Evolutionary conservation across 2,329 filamentous ascomycete species (phyloP), one percentile per base, ranked within the genome.

Genomic region (Aspergillus viridinutans): DNA sequence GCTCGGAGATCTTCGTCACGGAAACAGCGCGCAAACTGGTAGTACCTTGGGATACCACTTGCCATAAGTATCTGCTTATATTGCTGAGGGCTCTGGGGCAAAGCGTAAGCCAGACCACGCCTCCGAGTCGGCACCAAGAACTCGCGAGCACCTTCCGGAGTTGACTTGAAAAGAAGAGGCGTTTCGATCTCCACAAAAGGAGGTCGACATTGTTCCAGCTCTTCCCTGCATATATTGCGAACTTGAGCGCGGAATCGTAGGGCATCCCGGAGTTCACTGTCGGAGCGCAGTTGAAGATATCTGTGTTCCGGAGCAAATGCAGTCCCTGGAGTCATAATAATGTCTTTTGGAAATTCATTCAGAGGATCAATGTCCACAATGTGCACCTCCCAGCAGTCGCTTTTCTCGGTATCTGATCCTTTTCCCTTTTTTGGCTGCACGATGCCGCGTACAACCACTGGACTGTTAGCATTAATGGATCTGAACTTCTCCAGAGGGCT

Each of bases 1-100:
- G 93, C 90, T 21, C 94, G 84, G 38, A 94, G 80, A 72, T 97
- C 95, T 70, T 99, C 94, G 68, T 99, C 95, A 14, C 94, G 87
- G 74, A 97, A 99, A 70, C 94, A 99, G 61, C 86, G 88, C 1
- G 94, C 95, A 76, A 97, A 91, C 67, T 99, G 94, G 73, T 88
- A 95, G 72, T 99, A 99, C 43, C 83, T 85, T 1, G 81, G 77
- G 10, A 97, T 83, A 0, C 93, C 93, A 59, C 90, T 89, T 0
- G 92, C 90, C 92, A 99, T 97, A 45, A 99, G 82, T 1, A 97
- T 90, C 76, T 99, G 94, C 76, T 99, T 99, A 72, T 97, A 99
- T 73, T 99, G 94, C 72, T 99, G 94, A 0, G 94, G 94, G 63
- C 93, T 97, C 72, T 99, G 95, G 0, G 92, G 92, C 21, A 99